Evolutionary conservation across 2,329 filamentous ascomycete genomes (phyloP).

Genomic region (Alternaria sp.): DNA sequence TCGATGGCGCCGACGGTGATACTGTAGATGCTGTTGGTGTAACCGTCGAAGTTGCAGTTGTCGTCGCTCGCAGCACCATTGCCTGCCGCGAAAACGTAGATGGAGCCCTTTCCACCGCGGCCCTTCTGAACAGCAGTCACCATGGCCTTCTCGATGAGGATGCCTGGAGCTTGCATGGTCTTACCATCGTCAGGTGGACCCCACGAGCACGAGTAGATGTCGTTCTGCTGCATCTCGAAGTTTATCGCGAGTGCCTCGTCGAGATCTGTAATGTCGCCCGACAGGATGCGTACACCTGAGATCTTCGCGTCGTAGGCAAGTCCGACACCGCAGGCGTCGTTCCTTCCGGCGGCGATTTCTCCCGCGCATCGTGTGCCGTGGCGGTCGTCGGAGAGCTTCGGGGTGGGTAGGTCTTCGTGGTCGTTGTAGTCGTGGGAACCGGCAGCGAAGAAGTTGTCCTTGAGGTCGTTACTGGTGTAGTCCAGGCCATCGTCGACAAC

Average conservation of each 20-base stretch:
- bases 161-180: slow-evolving; percentile 91
- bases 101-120: slow-evolving; percentile 79
- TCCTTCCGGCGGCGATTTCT: slow-evolving; percentile 89
- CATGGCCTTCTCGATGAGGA: slow-evolving; percentile 89
- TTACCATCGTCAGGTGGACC: slow-evolving; percentile 91
- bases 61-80: slow-evolving; percentile 88
- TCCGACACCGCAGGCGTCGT: slow-evolving; percentile 93
- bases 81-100: slow-evolving; percentile 96
- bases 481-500: slow-evolving; percentile 97
- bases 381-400: slow-evolving; percentile 80
- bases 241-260: slow-evolving; percentile 94
- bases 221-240: slow-evolving; percentile 87
- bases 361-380: slow-evolving; percentile 96
- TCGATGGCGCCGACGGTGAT: slow-evolving; percentile 96
- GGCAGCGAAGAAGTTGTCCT: slow-evolving; percentile 89
- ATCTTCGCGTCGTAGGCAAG: slow-evolving; percentile 92
- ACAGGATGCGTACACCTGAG: slow-evolving; percentile 90
- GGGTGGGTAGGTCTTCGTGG: slow-evolving; percentile 75
- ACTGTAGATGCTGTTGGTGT: slow-evolving; percentile 99
- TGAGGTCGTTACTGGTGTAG: slow-evolving; percentile 92
- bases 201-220: slow-evolving; percentile 99
- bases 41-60: slow-evolving; percentile 99
- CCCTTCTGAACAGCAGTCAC: slow-evolving; percentile 90
- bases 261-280: slow-evolving; percentile 85
- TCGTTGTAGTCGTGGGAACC: slow-evolving; percentile 99